These are phyloP conservation scores for Leptographium procerum DNA, from an alignment of 2,329 filamentous ascomycete genomes.

Conservation along the genomic window DNA sequence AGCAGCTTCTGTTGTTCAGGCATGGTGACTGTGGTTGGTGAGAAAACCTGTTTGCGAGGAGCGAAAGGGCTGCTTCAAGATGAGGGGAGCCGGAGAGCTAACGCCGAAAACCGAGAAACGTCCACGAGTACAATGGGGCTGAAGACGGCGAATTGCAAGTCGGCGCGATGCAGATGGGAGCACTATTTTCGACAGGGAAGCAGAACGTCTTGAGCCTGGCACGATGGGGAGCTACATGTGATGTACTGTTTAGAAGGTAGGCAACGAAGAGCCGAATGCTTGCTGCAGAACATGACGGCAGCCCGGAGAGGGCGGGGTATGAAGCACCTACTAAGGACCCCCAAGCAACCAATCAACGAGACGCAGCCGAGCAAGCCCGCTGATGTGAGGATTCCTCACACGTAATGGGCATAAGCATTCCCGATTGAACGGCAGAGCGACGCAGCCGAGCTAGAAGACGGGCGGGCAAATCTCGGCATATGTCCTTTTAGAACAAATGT, in stretches of 20 bases:
- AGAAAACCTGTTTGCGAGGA: not conserved
- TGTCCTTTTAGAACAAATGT: too few species aligned
- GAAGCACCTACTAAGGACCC: not conserved
- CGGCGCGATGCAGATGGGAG: not conserved
- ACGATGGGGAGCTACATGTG: not conserved
- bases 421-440: not conserved
- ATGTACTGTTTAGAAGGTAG: not conserved
- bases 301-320: not conserved
- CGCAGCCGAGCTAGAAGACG: not conserved
- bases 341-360: not conserved
- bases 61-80: not conserved
- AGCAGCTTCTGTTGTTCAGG: constrained; percentile 15
- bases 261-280: not conserved
- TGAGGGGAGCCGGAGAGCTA: not conserved
- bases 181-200: not conserved
- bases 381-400: not conserved
- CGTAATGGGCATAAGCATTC: not conserved
- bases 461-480: too few species aligned
- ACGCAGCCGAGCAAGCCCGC: not conserved
- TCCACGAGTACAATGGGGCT: not conserved
- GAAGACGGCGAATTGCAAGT: not conserved
- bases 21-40: constrained; percentile 9
- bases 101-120: not conserved
- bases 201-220: not conserved
- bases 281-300: not conserved